Conservation (phyloP, 2,329 filamentous ascomycete species). For the Botrytis byssoidea region DNA sequence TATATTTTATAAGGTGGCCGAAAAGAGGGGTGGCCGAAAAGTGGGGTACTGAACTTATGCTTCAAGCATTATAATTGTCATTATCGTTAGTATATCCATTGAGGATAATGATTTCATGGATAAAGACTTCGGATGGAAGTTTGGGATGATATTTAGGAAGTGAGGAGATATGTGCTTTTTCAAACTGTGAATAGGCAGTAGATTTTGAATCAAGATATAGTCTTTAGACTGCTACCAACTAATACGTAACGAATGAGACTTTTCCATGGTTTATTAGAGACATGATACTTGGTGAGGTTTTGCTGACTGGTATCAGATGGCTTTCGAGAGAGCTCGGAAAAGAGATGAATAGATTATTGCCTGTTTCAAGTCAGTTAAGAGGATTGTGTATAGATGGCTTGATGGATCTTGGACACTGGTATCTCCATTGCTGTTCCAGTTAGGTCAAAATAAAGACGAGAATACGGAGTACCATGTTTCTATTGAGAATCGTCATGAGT, state of each 20-base stretch:
- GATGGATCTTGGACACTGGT: not conserved
- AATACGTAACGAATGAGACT: fast-evolving
- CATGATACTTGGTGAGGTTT: fast-evolving
- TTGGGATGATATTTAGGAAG: not conserved
- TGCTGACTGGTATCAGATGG: not conserved
- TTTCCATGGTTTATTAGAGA: not conserved
- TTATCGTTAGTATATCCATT: not conserved
- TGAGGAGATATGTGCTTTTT: not conserved
- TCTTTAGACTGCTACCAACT: not conserved
- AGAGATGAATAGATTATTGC: not conserved
- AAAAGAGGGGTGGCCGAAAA: too few relatives aligned
- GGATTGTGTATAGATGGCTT: not conserved
- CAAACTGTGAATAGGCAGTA: not conserved
- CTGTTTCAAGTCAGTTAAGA: fast-evolving
- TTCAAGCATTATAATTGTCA: fast-evolving
- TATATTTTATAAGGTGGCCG: too few relatives aligned
- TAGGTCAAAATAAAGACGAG: not conserved
- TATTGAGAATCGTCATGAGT: not conserved
- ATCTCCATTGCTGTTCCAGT: too few relatives aligned
- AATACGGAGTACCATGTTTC: not conserved
- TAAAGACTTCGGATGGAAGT: fast-evolving
- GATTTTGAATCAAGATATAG: fast-evolving
- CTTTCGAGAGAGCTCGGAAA: not conserved
- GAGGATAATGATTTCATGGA: not conserved
- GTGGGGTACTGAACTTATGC: too few relatives aligned